Evolutionary conservation across 2,329 filamentous ascomycete species (phyloP).

Genomic region (Aspergillus floridensis): DNA sequence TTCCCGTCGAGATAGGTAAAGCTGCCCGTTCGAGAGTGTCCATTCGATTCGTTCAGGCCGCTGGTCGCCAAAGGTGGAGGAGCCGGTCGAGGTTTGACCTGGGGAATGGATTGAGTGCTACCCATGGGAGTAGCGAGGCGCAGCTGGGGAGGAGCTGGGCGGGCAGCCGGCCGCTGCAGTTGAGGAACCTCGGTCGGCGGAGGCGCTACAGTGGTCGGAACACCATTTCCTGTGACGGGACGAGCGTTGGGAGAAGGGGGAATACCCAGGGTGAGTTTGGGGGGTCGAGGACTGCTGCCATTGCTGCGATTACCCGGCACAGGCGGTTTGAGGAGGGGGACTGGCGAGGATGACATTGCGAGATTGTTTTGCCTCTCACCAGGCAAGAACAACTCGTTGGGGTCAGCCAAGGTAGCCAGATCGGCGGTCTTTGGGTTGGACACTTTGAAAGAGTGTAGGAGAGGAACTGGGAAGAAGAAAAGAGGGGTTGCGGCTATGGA

Average conservation of each 20-base stretch:
- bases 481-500: background rate
- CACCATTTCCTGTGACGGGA: slow-evolving; percentile 58
- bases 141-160: slow-evolving; percentile 72
- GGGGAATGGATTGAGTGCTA: slow-evolving; percentile 64
- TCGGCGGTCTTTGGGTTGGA: slow-evolving; percentile 27
- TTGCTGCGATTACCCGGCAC: slow-evolving; percentile 67
- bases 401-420: slow-evolving; percentile 40
- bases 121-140: slow-evolving; percentile 88
- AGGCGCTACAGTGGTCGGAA: slow-evolving; percentile 30
- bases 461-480: slow-evolving; percentile 5
- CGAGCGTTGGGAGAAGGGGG: slow-evolving; percentile 81
- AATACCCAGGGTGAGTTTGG: slow-evolving; percentile 83
- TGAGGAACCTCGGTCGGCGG: slow-evolving; percentile 27
- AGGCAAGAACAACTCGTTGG: slow-evolving; percentile 42
- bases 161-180: slow-evolving; percentile 38
- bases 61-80: slow-evolving; percentile 62
- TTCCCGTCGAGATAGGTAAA: slow-evolving; percentile 74
- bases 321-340: slow-evolving; percentile 77
- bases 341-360: slow-evolving; percentile 68
- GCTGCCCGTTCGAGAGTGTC: slow-evolving; percentile 78
- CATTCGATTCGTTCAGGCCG: slow-evolving; percentile 75
- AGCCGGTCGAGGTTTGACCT: slow-evolving; percentile 58
- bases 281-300: slow-evolving; percentile 62
- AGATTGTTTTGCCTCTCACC: slow-evolving; percentile 41
- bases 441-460: slow-evolving; percentile 16